Base-by-base conservation (phyloP, 192 early-diverging fungal species). In the Spinellus fusiger region DNA sequence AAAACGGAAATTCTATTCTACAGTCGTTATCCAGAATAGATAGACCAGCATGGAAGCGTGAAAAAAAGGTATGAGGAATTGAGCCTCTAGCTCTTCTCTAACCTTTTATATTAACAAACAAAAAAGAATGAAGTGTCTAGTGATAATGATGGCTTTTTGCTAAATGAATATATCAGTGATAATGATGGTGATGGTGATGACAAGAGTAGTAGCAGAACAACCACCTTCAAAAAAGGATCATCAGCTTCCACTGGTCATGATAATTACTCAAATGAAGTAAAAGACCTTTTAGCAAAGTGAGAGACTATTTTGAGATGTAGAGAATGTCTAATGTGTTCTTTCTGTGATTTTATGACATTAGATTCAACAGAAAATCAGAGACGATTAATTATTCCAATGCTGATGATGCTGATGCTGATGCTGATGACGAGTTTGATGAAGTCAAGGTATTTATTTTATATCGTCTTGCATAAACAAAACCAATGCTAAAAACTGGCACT, bases 161-260 rank as follows among this genome's bases (percentile, higher is more conserved):
- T 88, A 0, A 84, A 85, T 16, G 81, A 82, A 5, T 91, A 89
- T 62, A 73, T 80, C 22, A 86, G 85, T 68, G 89, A 84, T 31
- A 75, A 46, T 38, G 54, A 68, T 0, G 46, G 54, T 0, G 58
- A 66, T 23, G 64, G 54, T n/a, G 50, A 59, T 9, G 65, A 59
- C 18, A 48, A 61, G 34, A 23, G 51, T 20, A 52, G 26, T 51
- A 35, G 49, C 27, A 20, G 54, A 57, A n/a, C 29, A 18, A 56
- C 54, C 5, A 25, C 32, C 33, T 54, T 32, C n/a, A n/a, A n/a
- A n/a, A n/a, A n/a, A n/a, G n/a, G n/a, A n/a, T n/a, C n/a, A n/a
- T n/a, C n/a, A n/a, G n/a, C 52, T 5, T 16, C 29, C 20, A 22
- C 10, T 35, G 12, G 32, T 34, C 15, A 15, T 16, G 25, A 37